phyloP scores from a whole-genome alignment of 306 rosid genomes.

The Fagus sylvatica region DNA sequence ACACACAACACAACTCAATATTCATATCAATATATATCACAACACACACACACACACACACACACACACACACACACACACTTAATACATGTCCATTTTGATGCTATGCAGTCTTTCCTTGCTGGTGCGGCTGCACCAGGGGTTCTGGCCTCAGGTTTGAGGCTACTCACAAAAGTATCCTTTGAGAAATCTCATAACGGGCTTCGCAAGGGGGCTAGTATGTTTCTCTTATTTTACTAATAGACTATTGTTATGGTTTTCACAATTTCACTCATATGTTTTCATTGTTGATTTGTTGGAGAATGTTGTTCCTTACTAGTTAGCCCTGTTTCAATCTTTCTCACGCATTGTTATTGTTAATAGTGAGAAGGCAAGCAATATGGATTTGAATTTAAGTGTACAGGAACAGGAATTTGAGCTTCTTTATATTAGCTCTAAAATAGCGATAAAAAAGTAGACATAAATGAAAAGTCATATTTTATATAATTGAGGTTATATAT shows the following conservation, averaged over 20 bases:
- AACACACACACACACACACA: too few relatives aligned
- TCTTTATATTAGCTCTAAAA: too few relatives aligned
- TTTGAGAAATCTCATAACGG: constrained; percentile 63
- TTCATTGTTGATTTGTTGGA: constrained; percentile 1
- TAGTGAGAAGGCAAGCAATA: background rate
- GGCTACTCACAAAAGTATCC: constrained; percentile 64
- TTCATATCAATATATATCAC: too few relatives aligned
- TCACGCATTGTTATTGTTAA: background rate
- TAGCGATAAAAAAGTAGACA: too few relatives aligned
- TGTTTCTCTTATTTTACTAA: constrained; percentile 18
- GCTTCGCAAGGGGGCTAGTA: constrained; percentile 90
- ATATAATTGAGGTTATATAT: too few relatives aligned
- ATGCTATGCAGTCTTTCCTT: constrained; percentile 62
- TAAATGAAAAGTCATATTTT: too few relatives aligned
- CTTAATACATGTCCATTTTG: background rate
- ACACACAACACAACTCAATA: too few relatives aligned
- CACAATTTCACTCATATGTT: background rate
- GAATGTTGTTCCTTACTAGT: background rate
- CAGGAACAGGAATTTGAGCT: too few relatives aligned
- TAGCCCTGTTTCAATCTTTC: background rate
- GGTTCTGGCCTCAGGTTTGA: constrained; percentile 58
- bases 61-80: too few relatives aligned
- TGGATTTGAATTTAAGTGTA: background rate
- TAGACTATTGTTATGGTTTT: background rate
- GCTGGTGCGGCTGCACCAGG: constrained; percentile 90